Percentiles rank a stretch among this genome's conserved stretches.
These are phyloP conservation scores for Fragaria nilgerrensis DNA, from an alignment of 306 rosid genomes.

Conservation along the genomic window DNA sequence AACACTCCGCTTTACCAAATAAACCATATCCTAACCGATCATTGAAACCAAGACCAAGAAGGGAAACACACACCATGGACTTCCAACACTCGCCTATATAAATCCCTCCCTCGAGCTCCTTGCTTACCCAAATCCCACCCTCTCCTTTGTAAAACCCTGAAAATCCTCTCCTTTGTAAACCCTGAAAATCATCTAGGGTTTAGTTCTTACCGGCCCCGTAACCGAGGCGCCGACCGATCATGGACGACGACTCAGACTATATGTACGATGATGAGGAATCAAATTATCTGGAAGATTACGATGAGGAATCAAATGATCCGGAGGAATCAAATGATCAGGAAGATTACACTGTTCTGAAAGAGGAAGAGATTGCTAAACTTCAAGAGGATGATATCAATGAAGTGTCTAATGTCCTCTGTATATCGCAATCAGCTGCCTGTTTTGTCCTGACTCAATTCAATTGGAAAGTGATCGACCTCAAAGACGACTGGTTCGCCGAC, in stretches of 20 bases:
- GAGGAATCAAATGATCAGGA: not conserved
- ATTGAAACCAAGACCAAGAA: not conserved
- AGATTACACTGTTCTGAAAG: not conserved
- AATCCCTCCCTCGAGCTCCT: not conserved
- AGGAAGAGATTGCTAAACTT: not conserved
- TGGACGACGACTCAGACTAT: not conserved
- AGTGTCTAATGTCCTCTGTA: not conserved
- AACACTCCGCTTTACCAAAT: not conserved
- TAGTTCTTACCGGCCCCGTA: too few relatives aligned
- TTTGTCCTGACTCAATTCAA: not conserved
- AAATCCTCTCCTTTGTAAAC: not conserved
- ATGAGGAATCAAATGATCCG: not conserved
- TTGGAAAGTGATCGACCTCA: not conserved
- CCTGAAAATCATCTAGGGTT: not conserved
- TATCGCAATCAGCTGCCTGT: not conserved
- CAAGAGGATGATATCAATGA: not conserved
- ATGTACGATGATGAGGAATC: not conserved
- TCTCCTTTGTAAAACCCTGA: not conserved
- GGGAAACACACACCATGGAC: not conserved
- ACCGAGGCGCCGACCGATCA: not conserved
- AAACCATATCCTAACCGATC: not conserved
- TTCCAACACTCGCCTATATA: not conserved
- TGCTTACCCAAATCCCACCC: not conserved
- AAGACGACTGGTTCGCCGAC: slow-evolving; percentile 1
- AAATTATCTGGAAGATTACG: not conserved